These are phyloP conservation scores for Vigna trinervia DNA, from an alignment of 306 rosid species.

Conservation along the genomic window DNA sequence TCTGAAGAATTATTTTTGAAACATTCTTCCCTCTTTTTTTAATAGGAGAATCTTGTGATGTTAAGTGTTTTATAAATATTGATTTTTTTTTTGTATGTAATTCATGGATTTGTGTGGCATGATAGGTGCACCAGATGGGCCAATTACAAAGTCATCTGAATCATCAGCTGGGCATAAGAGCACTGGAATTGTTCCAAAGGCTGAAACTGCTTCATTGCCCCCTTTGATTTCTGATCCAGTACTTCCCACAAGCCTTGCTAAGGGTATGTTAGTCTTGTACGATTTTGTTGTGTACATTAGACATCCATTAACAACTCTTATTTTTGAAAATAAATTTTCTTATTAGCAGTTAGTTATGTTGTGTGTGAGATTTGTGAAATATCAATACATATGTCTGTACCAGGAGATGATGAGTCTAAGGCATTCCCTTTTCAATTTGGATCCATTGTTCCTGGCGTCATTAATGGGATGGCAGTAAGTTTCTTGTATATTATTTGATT, in stretches of 20 bases:
- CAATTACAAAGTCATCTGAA: constrained; percentile 61
- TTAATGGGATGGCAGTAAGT: constrained; percentile 80
- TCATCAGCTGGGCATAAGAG: constrained; percentile 62
- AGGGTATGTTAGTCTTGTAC: constrained; percentile 57
- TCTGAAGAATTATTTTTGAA: constrained; percentile 13
- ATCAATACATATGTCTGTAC: constrained; percentile 43
- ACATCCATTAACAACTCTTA: constrained; percentile 6
- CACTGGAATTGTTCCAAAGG: constrained; percentile 65
- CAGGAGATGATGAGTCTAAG: constrained; percentile 84
- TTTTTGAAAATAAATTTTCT: neutral
- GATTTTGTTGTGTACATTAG: constrained; percentile 1
- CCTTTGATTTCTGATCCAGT: constrained; percentile 56
- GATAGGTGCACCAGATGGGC: constrained; percentile 65
- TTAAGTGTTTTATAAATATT: constrained; percentile 34
- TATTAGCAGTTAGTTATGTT: constrained; percentile 13
- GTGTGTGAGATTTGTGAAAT: constrained; percentile 34
- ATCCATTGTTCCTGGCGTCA: constrained; percentile 71
- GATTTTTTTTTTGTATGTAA: neutral
- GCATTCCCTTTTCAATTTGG: constrained; percentile 85
- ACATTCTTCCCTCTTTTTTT: neutral
- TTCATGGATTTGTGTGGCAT: constrained; percentile 33
- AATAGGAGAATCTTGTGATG: neutral
- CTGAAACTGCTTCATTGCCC: constrained; percentile 72
- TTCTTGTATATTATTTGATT: constrained; percentile 25
- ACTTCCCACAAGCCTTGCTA: constrained; percentile 57